phyloP scores from a whole-genome alignment of 2,329 filamentous ascomycete species.

The Rutstroemia sp. region DNA sequence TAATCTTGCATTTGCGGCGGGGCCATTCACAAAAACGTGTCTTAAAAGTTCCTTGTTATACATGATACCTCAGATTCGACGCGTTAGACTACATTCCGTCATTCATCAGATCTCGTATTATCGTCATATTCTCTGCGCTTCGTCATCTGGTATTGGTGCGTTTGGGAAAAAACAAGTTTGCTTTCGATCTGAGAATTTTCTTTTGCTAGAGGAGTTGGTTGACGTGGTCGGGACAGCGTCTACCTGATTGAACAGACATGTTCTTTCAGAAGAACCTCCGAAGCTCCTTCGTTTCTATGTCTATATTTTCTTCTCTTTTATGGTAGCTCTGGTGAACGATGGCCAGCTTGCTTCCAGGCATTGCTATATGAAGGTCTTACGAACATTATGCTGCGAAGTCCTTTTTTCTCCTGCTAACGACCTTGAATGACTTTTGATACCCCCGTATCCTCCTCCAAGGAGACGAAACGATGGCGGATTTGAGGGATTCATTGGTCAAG shows the following conservation, averaged over 20 bases:
- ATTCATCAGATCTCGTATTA: constrained; percentile 26
- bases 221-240: constrained; percentile 8
- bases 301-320: constrained; percentile 7
- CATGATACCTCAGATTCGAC: constrained; percentile 37
- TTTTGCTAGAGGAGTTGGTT: constrained; percentile 23
- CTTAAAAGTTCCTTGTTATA: constrained; percentile 37
- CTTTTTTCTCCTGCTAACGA: not conserved
- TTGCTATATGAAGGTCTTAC: constrained; percentile 5
- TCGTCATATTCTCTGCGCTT: constrained; percentile 17
- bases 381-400: constrained; percentile 3
- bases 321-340: constrained; percentile 6
- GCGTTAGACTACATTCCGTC: constrained; percentile 30
- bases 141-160: constrained; percentile 24
- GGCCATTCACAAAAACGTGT: constrained; percentile 33
- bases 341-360: constrained; percentile 5
- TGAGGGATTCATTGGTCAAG: constrained; percentile 4
- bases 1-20: constrained; percentile 39
- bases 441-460: not conserved
- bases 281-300: constrained; percentile 8
- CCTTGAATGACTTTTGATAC: not conserved
- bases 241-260: not conserved
- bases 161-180: constrained; percentile 27
- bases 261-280: constrained; percentile 1
- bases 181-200: constrained; percentile 20
- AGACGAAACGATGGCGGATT: constrained; percentile 1